Evolutionary conservation across 2,329 filamentous ascomycete species (phyloP).

Genomic region (Pestalotiopsis sp.): DNA sequence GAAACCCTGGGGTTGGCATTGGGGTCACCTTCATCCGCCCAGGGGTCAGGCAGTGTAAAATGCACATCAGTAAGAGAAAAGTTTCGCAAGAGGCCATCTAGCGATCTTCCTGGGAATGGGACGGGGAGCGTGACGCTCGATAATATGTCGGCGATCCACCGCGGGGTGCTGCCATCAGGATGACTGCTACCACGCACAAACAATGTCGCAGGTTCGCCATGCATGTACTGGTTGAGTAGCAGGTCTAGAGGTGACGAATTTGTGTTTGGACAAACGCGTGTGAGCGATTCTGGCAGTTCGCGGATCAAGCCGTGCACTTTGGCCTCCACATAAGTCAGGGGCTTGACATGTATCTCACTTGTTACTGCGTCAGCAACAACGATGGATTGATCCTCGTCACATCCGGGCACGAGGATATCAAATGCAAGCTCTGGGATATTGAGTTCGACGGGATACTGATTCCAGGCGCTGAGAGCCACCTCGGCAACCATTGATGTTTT

Average conservation of each 20-base stretch:
- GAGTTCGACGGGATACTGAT: constrained; percentile 77
- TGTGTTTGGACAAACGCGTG: constrained; percentile 71
- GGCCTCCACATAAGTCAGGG: constrained; percentile 66
- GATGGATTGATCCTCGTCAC: constrained; percentile 72
- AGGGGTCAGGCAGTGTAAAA: constrained; percentile 80
- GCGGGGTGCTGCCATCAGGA: constrained; percentile 67
- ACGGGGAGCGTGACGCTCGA: constrained; percentile 81
- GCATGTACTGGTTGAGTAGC: constrained; percentile 78
- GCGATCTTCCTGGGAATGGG: constrained; percentile 77
- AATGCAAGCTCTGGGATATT: constrained; percentile 80
- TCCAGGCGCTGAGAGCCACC: constrained; percentile 69
- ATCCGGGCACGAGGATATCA: constrained; percentile 82
- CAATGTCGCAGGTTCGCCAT: constrained; percentile 74
- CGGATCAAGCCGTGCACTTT: constrained; percentile 72
- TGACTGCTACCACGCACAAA: constrained; percentile 79
- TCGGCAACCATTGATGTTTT: constrained; percentile 76
- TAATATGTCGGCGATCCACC: constrained; percentile 80
- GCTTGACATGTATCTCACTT: constrained; percentile 63
- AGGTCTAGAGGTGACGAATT: constrained; percentile 81
- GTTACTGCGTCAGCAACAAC: constrained; percentile 76
- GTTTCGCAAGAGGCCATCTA: constrained; percentile 82
- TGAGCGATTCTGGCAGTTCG: constrained; percentile 73
- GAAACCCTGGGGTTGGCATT: constrained; percentile 77
- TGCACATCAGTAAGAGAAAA: constrained; percentile 85
- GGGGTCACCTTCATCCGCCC: constrained; percentile 73